Evolutionary conservation across 805 yeast genomes (phyloP), one percentile per base, ranked within the genome.

Genomic region (Saccharomycopsis vini): DNA sequence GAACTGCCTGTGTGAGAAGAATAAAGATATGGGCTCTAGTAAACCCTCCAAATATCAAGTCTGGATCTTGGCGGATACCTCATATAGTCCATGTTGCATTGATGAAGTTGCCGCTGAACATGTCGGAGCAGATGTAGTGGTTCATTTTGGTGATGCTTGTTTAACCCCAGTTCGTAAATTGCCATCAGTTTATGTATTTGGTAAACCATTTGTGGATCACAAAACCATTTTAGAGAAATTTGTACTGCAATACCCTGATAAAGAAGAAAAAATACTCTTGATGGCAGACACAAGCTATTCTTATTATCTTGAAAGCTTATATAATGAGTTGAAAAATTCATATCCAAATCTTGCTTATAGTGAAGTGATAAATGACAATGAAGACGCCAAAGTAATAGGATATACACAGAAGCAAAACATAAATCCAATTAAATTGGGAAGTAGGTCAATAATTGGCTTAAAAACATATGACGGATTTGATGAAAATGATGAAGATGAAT

Each of bases 31-130:
- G 18, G 56, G 55, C 5, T 43, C 51, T 24, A 35, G 50, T 1
- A 55, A 60, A 39, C 18, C 18, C 15, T 16, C 20, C 23, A 21
- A 40, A 21, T 32, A 35, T 16, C 64, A 71, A 40, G 71, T 82
- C 9, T 90, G 90, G 84, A 75, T 90, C 15, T 64, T 92, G 30
- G 98, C 97, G 0, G 98, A 92, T 57, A 90, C 98, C 0, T 87
- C 97, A 0, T 92, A 92, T 56, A 85, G 95, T 23, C 71, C 95
- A 1, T 92, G 98, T 61, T 92, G 98, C 63, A 81, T 90, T 9
- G 98, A 92, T 60, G 97, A 89, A 56, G 94, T 90, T 22, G 97
- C 98, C 0, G 95, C 96, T 1, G 89, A 84, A 56, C 98, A 92
- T 60, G 94, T 90, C 13, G 58, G 66, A 5, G 88, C 92, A 5